phyloP scores from a whole-genome alignment of 495 filamentous ascomycete genomes.

The Daldinia caldariorum region DNA sequence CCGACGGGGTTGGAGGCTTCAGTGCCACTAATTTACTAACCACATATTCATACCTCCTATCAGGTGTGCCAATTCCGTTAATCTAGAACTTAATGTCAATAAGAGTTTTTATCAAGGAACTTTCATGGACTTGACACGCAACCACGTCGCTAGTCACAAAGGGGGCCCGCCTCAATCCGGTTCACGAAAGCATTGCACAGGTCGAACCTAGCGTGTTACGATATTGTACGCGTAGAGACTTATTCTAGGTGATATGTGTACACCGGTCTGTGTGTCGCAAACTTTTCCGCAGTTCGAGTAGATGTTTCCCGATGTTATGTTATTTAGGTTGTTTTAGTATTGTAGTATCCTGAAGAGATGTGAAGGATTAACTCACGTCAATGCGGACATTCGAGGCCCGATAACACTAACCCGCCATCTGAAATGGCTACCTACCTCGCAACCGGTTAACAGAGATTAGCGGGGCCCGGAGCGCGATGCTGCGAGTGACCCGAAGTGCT shows the following conservation, averaged over 20 bases:
- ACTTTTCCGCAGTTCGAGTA: neutral
- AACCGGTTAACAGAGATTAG: neutral
- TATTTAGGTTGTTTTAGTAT: neutral
- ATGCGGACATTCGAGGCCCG: neutral
- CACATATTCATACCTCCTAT: too few species aligned
- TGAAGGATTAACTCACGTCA: neutral
- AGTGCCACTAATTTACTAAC: neutral
- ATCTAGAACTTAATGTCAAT: neutral
- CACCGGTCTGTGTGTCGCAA: constrained; percentile 13
- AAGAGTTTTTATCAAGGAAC: neutral
- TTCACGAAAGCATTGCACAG: neutral
- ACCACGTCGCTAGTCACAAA: neutral
- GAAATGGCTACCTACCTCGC: neutral
- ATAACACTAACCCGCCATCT: neutral
- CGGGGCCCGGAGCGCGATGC: neutral
- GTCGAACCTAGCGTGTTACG: neutral
- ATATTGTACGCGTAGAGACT: neutral
- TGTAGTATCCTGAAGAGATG: too few species aligned
- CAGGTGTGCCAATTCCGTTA: neutral
- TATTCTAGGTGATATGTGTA: neutral
- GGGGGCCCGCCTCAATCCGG: neutral
- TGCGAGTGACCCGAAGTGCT: neutral
- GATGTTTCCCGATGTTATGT: neutral
- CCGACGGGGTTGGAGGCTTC: neutral
- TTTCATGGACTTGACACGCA: constrained; percentile 2